phyloP scores from a whole-genome alignment of 2,329 filamentous ascomycete genomes.

The Macrophomina tecta region DNA sequence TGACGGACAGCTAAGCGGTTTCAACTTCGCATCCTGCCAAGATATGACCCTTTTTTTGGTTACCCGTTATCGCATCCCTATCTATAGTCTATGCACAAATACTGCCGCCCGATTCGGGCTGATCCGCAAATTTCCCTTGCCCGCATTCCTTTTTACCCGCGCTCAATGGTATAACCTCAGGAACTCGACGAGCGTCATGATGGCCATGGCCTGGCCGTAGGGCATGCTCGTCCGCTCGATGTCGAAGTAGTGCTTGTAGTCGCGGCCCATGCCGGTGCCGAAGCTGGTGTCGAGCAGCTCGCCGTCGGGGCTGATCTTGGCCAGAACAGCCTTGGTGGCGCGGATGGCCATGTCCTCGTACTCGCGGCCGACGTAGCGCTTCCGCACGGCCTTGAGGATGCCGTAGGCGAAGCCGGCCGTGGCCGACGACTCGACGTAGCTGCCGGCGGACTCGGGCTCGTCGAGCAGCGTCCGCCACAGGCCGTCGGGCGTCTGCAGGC shows the following conservation, averaged over 20 bases:
- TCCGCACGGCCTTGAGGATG: conserved; percentile 74
- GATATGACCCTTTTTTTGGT: background rate
- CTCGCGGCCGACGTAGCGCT: conserved; percentile 69
- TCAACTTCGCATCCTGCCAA: conserved; percentile 9
- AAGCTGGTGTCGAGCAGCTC: conserved; percentile 78
- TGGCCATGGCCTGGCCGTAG: conserved; percentile 84
- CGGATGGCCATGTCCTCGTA: conserved; percentile 67
- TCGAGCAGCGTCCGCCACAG: conserved; percentile 80
- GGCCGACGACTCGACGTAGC: conserved; percentile 77
- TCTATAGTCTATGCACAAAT: conserved; percentile 13
- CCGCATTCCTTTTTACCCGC: background rate
- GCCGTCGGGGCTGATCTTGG: conserved; percentile 69
- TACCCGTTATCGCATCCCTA: conserved; percentile 13
- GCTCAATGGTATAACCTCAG: conserved; percentile 59
- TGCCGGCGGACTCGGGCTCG: conserved; percentile 68
- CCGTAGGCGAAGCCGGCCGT: conserved; percentile 83
- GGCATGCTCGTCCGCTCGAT: conserved; percentile 82
- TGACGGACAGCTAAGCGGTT: conserved; percentile 16
- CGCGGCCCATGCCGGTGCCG: conserved; percentile 77
- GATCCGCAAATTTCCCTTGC: background rate
- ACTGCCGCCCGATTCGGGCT: background rate
- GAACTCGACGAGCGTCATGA: conserved; percentile 80
- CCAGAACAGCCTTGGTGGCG: conserved; percentile 71
- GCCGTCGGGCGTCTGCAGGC: conserved; percentile 66
- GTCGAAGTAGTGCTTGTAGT: conserved; percentile 76